Evolutionary conservation across 1,284 basidiomycete species (phyloP), one percentile per base, ranked within the genome.

Genomic region (Microbotryum lychnidis-dioicae): DNA sequence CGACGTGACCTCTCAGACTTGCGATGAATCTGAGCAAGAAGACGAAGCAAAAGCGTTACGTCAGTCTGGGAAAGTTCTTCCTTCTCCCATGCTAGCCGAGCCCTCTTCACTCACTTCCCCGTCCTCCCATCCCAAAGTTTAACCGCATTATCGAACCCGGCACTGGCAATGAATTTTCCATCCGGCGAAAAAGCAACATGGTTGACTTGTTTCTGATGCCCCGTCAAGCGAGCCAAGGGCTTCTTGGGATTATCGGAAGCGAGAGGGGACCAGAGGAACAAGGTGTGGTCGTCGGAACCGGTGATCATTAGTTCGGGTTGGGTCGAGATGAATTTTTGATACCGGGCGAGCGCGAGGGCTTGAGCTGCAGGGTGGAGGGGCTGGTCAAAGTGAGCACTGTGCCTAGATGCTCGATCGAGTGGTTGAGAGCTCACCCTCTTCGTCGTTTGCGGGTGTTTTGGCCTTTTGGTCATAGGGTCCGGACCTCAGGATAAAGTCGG

Each of bases 151-250:
- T 98, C 94, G 79, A 89, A 97, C 20, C 88, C 87, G 3, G 90
- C 93, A 57, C 86, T 89, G 16, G 93, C 94, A 29, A 90, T 87
- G 82, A 86, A 87, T 42, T 89, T 80, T 1, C 92, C 93, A 75
- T 98, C 92, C 0, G 96, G 93, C 44, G 89, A 92, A 76, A 98
- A 98, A 1, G 85, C 86, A 56, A 97, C 94, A 73, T 98, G 94
- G 58, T 90, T 87, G 53, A 97, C 86, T 74, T 97, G 92, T 58
- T 92, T 86, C 74, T 97, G 93, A 76, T 98, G 94, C 1, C 94
- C 94, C 0, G 91, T 94, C 16, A 98, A 78, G 21, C 93, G 82
- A 4, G 89, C 83, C 16, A 94, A 67, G 1, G 93, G 91, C 73
- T 97, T 97, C 68, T 87, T 86, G 74, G 84, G 77, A 53, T 61